Evolutionary conservation across 2,329 filamentous ascomycete genomes (phyloP).

Genomic region (Fusarium robinianum): DNA sequence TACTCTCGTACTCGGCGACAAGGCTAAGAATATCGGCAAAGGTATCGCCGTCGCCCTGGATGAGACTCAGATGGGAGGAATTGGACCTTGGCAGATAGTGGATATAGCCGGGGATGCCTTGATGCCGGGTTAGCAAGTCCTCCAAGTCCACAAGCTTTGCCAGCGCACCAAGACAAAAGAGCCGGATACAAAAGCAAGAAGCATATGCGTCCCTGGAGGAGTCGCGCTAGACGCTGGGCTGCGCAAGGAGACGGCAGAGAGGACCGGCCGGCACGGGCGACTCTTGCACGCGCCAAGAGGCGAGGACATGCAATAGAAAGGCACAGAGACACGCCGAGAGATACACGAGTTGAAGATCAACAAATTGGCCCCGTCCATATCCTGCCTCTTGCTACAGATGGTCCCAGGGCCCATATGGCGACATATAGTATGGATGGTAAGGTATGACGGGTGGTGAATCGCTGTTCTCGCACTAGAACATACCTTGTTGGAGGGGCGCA

Average conservation of each 20-base stretch:
- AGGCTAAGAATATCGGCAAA: slow-evolving; percentile 74
- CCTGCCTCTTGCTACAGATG: slow-evolving; percentile 24
- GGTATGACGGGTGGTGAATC: slow-evolving; percentile 22
- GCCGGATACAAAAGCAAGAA: slow-evolving; percentile 30
- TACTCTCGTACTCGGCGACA: slow-evolving; percentile 77
- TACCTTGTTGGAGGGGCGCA: slow-evolving; percentile 49
- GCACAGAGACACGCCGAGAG: slow-evolving; percentile 9
- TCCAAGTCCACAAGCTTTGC: slow-evolving; percentile 23
- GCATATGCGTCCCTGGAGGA: slow-evolving; percentile 30
- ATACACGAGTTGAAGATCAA: slow-evolving; percentile 8
- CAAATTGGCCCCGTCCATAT: slow-evolving; percentile 8
- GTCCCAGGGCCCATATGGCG: slow-evolving; percentile 25
- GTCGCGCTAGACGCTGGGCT: slow-evolving; percentile 23
- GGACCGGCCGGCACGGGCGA: slow-evolving; percentile 9
- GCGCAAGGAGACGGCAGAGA: slow-evolving; percentile 14
- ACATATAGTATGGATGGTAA: slow-evolving; percentile 23
- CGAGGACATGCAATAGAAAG: slow-evolving; percentile 13
- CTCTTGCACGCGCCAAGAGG: slow-evolving; percentile 12
- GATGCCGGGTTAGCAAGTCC: slow-evolving; percentile 29
- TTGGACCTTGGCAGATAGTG: slow-evolving; percentile 57
- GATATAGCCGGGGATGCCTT: slow-evolving; percentile 45
- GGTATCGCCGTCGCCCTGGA: slow-evolving; percentile 64
- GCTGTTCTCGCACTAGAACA: slow-evolving; percentile 37
- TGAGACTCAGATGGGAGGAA: slow-evolving; percentile 52
- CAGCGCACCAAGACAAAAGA: slow-evolving; percentile 24